phyloP scores from a whole-genome alignment of 176 grass and related monocot genomes.

The Ampelocalamus luodianensis region DNA sequence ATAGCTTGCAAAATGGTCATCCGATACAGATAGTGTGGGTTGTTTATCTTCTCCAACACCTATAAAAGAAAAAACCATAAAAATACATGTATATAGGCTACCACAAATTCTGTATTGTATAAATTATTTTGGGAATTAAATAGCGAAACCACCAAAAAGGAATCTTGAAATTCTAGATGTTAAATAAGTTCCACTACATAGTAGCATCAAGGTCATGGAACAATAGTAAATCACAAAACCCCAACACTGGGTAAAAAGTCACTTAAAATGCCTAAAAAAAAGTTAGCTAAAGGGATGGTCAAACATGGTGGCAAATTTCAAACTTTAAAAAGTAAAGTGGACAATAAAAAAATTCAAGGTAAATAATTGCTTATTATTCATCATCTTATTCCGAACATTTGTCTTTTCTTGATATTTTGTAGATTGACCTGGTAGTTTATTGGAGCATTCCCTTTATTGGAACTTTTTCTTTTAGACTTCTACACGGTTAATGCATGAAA shows the following conservation, averaged over 20 bases:
- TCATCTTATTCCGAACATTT: not conserved
- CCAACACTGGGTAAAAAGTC: not conserved
- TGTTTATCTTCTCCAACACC: constrained; percentile 81
- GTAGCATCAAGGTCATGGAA: not conserved
- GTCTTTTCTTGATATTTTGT: not conserved
- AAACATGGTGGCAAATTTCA: not conserved
- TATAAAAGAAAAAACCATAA: constrained; percentile 37
- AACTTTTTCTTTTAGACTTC: not conserved
- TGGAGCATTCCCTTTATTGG: not conserved
- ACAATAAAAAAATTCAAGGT: not conserved
- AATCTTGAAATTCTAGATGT: not conserved
- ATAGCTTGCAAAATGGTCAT: constrained; percentile 76
- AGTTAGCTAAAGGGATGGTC: not conserved
- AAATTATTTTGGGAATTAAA: not conserved
- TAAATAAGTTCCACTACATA: not conserved
- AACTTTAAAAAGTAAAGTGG: not conserved
- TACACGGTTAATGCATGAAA: not conserved
- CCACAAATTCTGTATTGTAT: not conserved
- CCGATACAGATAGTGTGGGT: constrained; percentile 74
- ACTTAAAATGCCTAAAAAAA: not conserved
- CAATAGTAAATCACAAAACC: not conserved
- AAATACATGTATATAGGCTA: not conserved
- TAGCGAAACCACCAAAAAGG: not conserved
- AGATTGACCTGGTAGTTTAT: not conserved
- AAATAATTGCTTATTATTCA: not conserved